A percentile compares a stretch with the other conserved stretches of the same genome.
These are phyloP conservation scores for Apiosordaria backusii DNA, from an alignment of 495 filamentous ascomycete species.

Conservation along the genomic window DNA sequence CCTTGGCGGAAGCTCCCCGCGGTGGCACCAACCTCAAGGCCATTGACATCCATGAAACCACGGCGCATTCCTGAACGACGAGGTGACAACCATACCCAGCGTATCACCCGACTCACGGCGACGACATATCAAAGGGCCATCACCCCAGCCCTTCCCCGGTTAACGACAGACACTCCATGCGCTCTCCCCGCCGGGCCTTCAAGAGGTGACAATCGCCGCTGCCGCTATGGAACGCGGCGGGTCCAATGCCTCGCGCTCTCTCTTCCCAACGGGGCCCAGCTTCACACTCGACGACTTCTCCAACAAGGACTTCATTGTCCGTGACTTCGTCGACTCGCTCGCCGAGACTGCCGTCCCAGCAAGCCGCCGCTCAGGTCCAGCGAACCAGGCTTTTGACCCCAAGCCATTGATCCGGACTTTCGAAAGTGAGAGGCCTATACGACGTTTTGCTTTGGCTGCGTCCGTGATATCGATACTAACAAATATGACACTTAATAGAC, in stretches of 20 bases:
- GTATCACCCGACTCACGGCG: neutral
- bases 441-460: neutral
- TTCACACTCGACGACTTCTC: conserved; percentile 90
- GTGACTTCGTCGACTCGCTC: conserved; percentile 92
- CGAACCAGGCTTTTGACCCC: conserved; percentile 83
- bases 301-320: conserved; percentile 90
- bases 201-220: conserved; percentile 27
- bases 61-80: neutral
- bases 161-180: conserved; percentile 12
- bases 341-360: conserved; percentile 75
- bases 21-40: neutral
- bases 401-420: conserved; percentile 96
- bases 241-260: conserved; percentile 51
- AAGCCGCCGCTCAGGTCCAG: conserved; percentile 67
- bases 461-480: conserved; percentile 19
- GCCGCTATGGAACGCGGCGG: conserved; percentile 45
- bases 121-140: neutral
- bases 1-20: conserved; percentile 3
- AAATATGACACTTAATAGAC: conserved; percentile 30
- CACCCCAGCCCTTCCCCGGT: neutral
- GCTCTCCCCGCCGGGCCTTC: conserved; percentile 10
- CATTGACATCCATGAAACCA: neutral
- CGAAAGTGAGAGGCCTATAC: conserved; percentile 55
- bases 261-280: conserved; percentile 73
- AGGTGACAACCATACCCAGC: neutral